phyloP scores from a whole-genome alignment of 192 early-diverging fungal species.

The Coemansia biformis region DNA sequence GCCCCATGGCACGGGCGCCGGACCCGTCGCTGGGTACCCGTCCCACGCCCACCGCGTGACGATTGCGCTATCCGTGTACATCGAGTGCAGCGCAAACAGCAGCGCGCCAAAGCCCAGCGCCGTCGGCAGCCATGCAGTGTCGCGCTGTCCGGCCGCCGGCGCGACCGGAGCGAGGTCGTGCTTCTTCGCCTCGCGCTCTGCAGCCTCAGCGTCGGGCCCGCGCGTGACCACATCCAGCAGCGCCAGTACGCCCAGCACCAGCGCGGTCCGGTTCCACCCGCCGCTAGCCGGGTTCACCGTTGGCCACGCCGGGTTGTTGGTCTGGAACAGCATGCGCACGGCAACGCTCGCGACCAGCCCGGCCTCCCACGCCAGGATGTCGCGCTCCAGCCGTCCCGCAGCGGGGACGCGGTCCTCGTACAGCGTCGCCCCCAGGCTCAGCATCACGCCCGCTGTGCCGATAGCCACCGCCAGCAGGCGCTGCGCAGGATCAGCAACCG shows the following conservation, averaged over 20 bases:
- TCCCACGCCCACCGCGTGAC: constrained; percentile 69
- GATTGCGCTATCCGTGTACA: constrained; percentile 70
- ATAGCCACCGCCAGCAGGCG: constrained; percentile 57
- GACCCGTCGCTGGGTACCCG: constrained; percentile 71
- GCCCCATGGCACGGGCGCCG: constrained; percentile 69
- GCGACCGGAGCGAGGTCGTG: constrained; percentile 13
- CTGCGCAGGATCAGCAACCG: constrained; percentile 51
- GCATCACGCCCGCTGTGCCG: constrained; percentile 55
- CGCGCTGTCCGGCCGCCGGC: constrained; percentile 4
- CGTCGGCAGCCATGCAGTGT: constrained; percentile 47
- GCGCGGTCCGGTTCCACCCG: constrained; percentile 63
- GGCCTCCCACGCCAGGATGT: constrained; percentile 59
- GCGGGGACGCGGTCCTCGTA: constrained; percentile 50
- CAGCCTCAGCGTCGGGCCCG: constrained; percentile 16
- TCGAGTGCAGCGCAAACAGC: constrained; percentile 68
- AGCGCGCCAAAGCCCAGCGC: constrained; percentile 61
- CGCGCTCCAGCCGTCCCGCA: constrained; percentile 57
- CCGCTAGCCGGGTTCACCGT: constrained; percentile 70
- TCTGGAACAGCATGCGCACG: constrained; percentile 69
- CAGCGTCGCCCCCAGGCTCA: constrained; percentile 57
- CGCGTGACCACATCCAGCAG: constrained; percentile 55
- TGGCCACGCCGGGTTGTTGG: constrained; percentile 80
- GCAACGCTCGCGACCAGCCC: constrained; percentile 65
- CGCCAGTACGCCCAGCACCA: constrained; percentile 59
- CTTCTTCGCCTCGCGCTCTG: constrained; percentile 30